A percentile compares a stretch with the other conserved stretches of the same genome.
phyloP scores from a whole-genome alignment of 192 early-diverging fungal species.

The Backusella macrospora region DNA sequence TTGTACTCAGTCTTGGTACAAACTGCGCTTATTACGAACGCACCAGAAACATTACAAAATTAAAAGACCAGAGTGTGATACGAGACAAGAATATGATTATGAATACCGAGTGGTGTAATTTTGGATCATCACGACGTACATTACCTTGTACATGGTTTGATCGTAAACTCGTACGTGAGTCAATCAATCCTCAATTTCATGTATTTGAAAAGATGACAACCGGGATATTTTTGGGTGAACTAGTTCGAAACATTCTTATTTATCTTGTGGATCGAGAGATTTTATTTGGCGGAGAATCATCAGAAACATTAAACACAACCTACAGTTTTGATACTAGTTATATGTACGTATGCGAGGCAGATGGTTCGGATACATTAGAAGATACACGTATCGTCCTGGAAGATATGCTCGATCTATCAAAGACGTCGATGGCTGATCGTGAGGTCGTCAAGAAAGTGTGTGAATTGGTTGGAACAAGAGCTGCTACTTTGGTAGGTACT shows the following conservation, averaged over 20 bases:
- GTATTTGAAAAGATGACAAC: constrained; percentile 94
- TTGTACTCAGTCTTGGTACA: constrained; percentile 92
- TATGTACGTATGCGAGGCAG: constrained; percentile 71
- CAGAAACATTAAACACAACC: constrained; percentile 60
- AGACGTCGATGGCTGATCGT: constrained; percentile 73
- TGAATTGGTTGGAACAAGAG: constrained; percentile 77
- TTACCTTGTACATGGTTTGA: constrained; percentile 87
- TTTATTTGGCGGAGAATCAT: constrained; percentile 73
- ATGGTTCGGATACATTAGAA: constrained; percentile 64
- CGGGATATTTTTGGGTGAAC: constrained; percentile 89
- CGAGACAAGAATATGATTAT: constrained; percentile 73
- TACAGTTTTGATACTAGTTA: constrained; percentile 75
- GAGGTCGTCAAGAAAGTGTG: constrained; percentile 81
- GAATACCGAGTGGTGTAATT: constrained; percentile 95
- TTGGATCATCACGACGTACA: constrained; percentile 68
- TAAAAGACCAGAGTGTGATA: constrained; percentile 19
- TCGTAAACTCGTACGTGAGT: constrained; percentile 78
- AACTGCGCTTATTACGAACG: constrained; percentile 81
- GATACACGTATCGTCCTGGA: constrained; percentile 71
- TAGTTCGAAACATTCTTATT: constrained; percentile 73
- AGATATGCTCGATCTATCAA: constrained; percentile 62
- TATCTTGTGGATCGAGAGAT: constrained; percentile 80
- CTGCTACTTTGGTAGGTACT: constrained; percentile 77
- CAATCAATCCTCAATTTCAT: constrained; percentile 77
- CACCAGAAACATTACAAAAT: constrained; percentile 45